Conservation (phyloP, 768 basidiomycete species). For the Harrya chromipes region DNA sequence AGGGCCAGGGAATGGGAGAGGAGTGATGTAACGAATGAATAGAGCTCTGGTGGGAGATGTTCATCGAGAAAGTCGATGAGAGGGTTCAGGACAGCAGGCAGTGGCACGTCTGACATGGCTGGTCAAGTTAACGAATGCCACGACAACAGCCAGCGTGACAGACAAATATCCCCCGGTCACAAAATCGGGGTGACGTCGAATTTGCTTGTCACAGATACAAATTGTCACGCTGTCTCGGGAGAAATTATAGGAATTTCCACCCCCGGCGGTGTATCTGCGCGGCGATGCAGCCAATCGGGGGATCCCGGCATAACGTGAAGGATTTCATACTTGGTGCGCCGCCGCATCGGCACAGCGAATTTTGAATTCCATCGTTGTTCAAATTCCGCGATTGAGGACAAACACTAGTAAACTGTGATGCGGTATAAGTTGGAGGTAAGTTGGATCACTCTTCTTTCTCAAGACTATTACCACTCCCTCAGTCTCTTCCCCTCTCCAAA, state of each 20-base stretch:
- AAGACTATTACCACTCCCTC: slow-evolving; percentile 18
- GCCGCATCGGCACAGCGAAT: slow-evolving; percentile 12
- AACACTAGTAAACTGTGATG: slow-evolving; percentile 25
- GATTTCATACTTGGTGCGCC: slow-evolving; percentile 7
- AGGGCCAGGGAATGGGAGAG: slow-evolving; percentile 54
- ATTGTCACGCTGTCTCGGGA: slow-evolving; percentile 8
- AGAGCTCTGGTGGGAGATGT: slow-evolving; percentile 54
- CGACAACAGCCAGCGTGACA: slow-evolving; percentile 21
- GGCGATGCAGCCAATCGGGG: slow-evolving; percentile 27
- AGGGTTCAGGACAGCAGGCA: slow-evolving; percentile 53
- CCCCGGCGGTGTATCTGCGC: slow-evolving; percentile 2
- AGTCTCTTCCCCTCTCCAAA: slow-evolving; percentile 4
- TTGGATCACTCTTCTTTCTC: slow-evolving; percentile 20
- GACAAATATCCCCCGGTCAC: slow-evolving; percentile 14
- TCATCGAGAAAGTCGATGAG: slow-evolving; percentile 53
- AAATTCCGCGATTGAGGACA: slow-evolving; percentile 25
- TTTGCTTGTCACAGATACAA: slow-evolving; percentile 14
- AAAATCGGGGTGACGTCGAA: not conserved
- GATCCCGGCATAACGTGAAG: slow-evolving; percentile 12
- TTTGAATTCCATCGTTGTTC: slow-evolving; percentile 16
- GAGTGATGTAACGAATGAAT: slow-evolving; percentile 47
- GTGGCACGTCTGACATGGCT: slow-evolving; percentile 29
- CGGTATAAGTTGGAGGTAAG: slow-evolving; percentile 32
- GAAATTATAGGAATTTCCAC: slow-evolving; percentile 7
- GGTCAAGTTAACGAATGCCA: slow-evolving; percentile 13